Base-by-base conservation (phyloP, 139 green algal species). In the Gonium pectorale region DNA sequence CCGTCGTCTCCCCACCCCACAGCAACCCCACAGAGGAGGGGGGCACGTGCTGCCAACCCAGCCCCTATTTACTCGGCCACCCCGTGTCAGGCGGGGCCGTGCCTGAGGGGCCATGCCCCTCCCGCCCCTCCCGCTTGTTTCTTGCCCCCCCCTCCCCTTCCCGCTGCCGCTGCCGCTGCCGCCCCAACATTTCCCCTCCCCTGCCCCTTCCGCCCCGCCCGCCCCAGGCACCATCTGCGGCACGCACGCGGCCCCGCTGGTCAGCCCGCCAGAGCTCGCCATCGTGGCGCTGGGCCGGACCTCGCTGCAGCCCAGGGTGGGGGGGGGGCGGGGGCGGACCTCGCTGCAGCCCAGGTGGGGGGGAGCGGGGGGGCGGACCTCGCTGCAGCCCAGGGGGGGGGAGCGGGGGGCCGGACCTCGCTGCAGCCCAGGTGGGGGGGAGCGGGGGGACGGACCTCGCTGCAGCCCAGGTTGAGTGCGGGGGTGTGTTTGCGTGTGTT, bases 211-310 rank as follows among this genome's bases (percentile, higher is more conserved):
- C 33, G 26, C 31, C 31, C 79, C 27, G 27, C 8, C 33, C 67
- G 35, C 19, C 54, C 6, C 80, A 93, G 90, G 96, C 67, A 93
- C 87, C 40, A 92, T 99, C 31, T 95, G 96, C 1, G 96, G 96
- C 49, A 96, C 92, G 1, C 97, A 96, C 69, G 95, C 95, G 26
- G 91, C 90, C 0, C 96, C 96, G 0, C 75, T 98, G 41, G 87
- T 98, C 40, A 93, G 92, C 71, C 67, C 91, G 0, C 94, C 94
- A 17, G 89, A 96, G 86, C 89, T 94, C 0, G 95, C 94, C 85
- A 99, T 99, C 35, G 90, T 98, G 35, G 95, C 96, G 0, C 84
- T 99, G 40, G 96, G 96, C 4, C 81, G 89, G 5, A 72, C 94
- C 62, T 86, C 84, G 56, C 15, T 77, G 41, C 27, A 62, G 68